Evolutionary conservation across 139 green algal genomes (phyloP), one percentile per base, ranked within the genome.

Genomic region (Axilococcus clingmanii): DNA sequence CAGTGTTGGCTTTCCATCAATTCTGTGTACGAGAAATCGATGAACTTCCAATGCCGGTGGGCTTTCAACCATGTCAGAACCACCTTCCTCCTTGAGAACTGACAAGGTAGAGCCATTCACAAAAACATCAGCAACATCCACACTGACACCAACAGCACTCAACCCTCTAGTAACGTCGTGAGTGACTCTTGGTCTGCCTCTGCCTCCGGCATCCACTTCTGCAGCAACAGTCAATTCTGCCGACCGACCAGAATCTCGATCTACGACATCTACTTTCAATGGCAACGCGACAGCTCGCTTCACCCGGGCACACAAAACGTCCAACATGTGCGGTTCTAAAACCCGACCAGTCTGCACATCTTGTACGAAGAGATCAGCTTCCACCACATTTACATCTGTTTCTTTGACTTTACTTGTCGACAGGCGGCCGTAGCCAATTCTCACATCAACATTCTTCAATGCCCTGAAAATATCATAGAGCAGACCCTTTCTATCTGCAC

Each of bases 401-500:
- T 27, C 32, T 17, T 62, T 63, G n/a, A 25, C 28, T n/a, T 22
- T 19, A 48, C 15, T n/a, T n/a, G 22, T 22, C n/a, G 57, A 41
- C 2, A 86, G 47, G 50, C 73, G 71, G 34, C 63, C 72, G 49
- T 81, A 88, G 2, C 69, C 75, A 6, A 90, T 66, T 12, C 76
- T 67, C 29, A 89, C 40, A 41, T 76, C 69, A 8, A 87, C 52
- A 29, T 88, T 79, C 36, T 86, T 87, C 11, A 87, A 47, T 3
- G 60, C 71, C 35, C 77, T 61, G 43, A 88, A 66, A 4, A 83
- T 40, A 57, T 91, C 82, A 58, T 87, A 91, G 5, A 90, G 42
- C 33, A 91, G 70, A 24, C 82, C 82, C 69, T 89, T 90, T 45
- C 82, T 76, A 52, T 91, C 81, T 29, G 42, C 25, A 54, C 69